These are phyloP conservation scores for Lenwebbia sp. DNA, from an alignment of 345 rosid species.

Conservation along the genomic window DNA sequence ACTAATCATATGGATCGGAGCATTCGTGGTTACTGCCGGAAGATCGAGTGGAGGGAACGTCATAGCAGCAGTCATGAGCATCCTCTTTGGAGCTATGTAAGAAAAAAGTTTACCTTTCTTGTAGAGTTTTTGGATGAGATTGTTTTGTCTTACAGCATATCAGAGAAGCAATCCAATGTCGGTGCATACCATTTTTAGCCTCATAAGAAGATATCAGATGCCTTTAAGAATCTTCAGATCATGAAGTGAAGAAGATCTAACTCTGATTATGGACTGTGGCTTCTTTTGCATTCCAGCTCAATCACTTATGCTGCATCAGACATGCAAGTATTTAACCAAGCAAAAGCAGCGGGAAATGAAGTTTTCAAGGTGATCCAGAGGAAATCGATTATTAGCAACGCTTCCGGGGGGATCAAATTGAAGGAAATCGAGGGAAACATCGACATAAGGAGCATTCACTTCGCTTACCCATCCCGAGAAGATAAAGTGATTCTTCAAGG, in stretches of 20 bases:
- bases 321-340: slow-evolving; percentile 55
- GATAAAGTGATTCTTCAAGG: slow-evolving; percentile 38
- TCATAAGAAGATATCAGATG: background rate
- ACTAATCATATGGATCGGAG: slow-evolving; percentile 50
- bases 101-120: background rate
- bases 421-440: slow-evolving; percentile 32
- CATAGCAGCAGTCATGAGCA: slow-evolving; percentile 51
- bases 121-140: background rate
- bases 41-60: slow-evolving; percentile 43
- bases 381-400: slow-evolving; percentile 22
- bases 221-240: background rate
- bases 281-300: slow-evolving; percentile 22
- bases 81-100: slow-evolving; percentile 62
- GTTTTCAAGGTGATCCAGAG: slow-evolving; percentile 38
- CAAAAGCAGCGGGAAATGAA: slow-evolving; percentile 56
- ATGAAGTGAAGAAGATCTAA: background rate
- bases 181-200: background rate
- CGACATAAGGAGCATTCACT: slow-evolving; percentile 21
- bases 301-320: slow-evolving; percentile 64
- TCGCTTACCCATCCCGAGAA: slow-evolving; percentile 48
- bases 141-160: background rate
- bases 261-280: background rate
- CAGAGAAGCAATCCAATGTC: background rate
- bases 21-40: slow-evolving; percentile 22
- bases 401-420: slow-evolving; percentile 11